A percentile compares a stretch with the other conserved stretches of the same genome.
Conservation (phyloP, 1,284 basidiomycete species). For the Ceratobasidium sp. region DNA sequence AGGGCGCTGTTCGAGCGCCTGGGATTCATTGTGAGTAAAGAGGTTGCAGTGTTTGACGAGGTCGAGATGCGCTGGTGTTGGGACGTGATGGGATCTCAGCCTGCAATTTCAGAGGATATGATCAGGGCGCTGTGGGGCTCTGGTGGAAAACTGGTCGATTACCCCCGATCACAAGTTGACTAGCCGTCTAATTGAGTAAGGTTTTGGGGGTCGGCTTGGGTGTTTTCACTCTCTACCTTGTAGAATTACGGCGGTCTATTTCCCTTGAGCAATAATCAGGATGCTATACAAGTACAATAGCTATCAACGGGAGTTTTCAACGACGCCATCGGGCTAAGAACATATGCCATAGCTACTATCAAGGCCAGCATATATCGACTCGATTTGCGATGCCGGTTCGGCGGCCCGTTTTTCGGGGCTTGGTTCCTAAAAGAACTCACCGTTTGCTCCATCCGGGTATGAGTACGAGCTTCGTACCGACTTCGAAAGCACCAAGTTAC, state of each 20-base stretch:
- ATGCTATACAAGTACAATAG: too few species aligned
- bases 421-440: slow-evolving; percentile 7
- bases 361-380: neutral
- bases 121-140: slow-evolving; percentile 10
- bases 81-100: slow-evolving; percentile 40
- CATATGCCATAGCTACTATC: neutral
- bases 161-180: too few species aligned
- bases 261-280: too few species aligned
- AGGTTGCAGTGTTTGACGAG: slow-evolving; percentile 75
- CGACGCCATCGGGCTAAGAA: too few species aligned
- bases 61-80: slow-evolving; percentile 65
- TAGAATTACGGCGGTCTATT: too few species aligned
- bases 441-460: slow-evolving; percentile 36
- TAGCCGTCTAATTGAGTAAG: too few species aligned
- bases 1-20: slow-evolving; percentile 70
- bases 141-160: slow-evolving; percentile 17
- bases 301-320: too few species aligned
- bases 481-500: neutral
- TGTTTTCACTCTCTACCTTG: too few species aligned
- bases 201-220: too few species aligned
- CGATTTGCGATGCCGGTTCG: neutral
- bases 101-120: slow-evolving; percentile 4
- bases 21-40: slow-evolving; percentile 69
- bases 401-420: slow-evolving; percentile 25
- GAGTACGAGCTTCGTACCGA: neutral